Evolutionary conservation across 2,329 filamentous ascomycete genomes (phyloP), one percentile per base, ranked within the genome.

Genomic region (Neonectria neomacrospora): DNA sequence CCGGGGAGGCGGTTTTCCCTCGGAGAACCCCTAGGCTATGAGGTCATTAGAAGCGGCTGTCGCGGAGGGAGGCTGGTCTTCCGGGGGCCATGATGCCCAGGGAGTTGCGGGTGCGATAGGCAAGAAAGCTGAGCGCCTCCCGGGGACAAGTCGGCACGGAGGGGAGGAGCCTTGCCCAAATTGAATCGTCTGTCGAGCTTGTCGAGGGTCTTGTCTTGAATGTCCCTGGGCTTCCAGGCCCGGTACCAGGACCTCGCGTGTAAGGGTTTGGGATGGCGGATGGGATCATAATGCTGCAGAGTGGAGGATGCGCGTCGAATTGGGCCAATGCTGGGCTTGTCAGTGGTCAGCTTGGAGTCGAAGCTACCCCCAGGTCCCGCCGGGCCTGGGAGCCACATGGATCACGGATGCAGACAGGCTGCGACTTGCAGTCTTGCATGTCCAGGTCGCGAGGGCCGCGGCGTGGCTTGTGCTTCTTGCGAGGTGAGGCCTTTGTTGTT

Each of bases 11-110:
- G 54, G 26, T 22, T 60, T 50, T 58, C 57, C 28, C 14, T 51
- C 34, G 11, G 53, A 37, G 18, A 37, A 48, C 45, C 20, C 54
- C 54, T 41, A 18, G 37, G 10, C 37, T 56, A 73, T 73, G 71
- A 73, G 68, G 65, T 73, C 71, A 73, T 73, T 57, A 45, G 45
- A 39, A 60, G 66, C 65, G 69, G 63, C 59, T 71, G 67, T 64
- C 58, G 71, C 64, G 67, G 64, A 62, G 61, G 65, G 64, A 62
- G 61, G 57, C 61, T 62, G 59, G 60, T 55, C 48, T 16, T n/a
- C 51, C 22, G 55, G 58, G 52, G 56, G 26, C 34, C 51, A 16
- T 37, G 34, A 37, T 60, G 44, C 52, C 34, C 45, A 41, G 55
- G 59, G 63, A 54, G 59, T 53, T 20, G 44, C 54, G 54, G 62